Evolutionary conservation across 805 yeast genomes (phyloP).

Genomic region (Ogataea pilisensis): DNA sequence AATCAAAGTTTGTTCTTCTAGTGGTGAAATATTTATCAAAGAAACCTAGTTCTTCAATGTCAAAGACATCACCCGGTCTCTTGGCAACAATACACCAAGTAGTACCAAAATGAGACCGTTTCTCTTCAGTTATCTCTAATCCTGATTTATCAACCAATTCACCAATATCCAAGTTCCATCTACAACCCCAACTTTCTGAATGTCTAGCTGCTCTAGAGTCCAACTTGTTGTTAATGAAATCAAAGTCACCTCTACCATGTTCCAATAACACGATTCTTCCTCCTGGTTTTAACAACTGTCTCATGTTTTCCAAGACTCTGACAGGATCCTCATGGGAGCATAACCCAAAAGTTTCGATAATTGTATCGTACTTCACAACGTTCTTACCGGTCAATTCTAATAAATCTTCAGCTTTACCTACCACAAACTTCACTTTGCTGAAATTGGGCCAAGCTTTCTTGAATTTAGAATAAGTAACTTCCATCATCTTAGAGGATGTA

Average conservation of each 20-base stretch:
- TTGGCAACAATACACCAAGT: slow-evolving; percentile 84
- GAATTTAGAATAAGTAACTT: slow-evolving; percentile 71
- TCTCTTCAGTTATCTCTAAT: slow-evolving; percentile 73
- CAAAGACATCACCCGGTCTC: slow-evolving; percentile 60
- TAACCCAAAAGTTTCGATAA: slow-evolving; percentile 89
- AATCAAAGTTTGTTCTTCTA: slow-evolving; percentile 28
- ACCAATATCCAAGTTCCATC: slow-evolving; percentile 95
- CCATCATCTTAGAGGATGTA: slow-evolving; percentile 82
- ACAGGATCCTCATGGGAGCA: slow-evolving; percentile 97
- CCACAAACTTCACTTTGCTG: slow-evolving; percentile 77
- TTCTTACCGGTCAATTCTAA: slow-evolving; percentile 38
- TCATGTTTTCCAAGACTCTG: slow-evolving; percentile 71
- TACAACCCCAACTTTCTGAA: slow-evolving; percentile 90
- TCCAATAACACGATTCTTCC: slow-evolving; percentile 86
- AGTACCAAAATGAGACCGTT: slow-evolving; percentile 84
- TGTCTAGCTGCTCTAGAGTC: slow-evolving; percentile 82
- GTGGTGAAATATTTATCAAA: slow-evolving; percentile 45
- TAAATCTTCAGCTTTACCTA: slow-evolving; percentile 84
- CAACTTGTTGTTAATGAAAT: slow-evolving; percentile 70
- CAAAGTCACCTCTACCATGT: slow-evolving; percentile 86
- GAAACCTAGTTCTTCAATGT: slow-evolving; percentile 43
- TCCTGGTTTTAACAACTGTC: slow-evolving; percentile 71
- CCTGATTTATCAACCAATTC: slow-evolving; percentile 82
- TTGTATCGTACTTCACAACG: slow-evolving; percentile 75
- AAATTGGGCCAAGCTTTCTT: slow-evolving; percentile 60